Evolutionary conservation across 192 early-diverging fungal genomes (phyloP).

Genomic region (Phlyctochytrium bullatum): DNA sequence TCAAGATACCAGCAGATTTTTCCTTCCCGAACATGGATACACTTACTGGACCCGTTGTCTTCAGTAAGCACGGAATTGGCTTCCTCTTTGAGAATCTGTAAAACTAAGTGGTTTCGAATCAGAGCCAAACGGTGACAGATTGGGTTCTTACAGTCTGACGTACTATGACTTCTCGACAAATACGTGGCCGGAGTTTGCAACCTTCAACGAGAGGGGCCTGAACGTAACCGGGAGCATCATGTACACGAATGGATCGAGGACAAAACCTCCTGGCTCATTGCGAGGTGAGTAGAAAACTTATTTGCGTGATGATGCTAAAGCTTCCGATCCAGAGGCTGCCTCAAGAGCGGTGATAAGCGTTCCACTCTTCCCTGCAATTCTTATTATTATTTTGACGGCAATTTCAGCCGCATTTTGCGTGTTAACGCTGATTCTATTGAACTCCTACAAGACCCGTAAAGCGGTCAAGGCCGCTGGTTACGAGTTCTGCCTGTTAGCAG

Average conservation of each 20-base stretch:
- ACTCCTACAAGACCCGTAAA: no score
- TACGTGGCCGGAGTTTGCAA: not conserved
- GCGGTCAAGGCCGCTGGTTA: no score
- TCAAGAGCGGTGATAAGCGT: not conserved
- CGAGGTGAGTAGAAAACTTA: not conserved
- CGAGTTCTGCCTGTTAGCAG: not conserved
- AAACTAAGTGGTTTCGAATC: not conserved
- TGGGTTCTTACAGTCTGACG: not conserved
- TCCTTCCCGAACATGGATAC: conserved; percentile 1
- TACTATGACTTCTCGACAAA: not conserved
- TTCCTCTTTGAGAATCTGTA: not conserved
- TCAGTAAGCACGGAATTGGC: not conserved
- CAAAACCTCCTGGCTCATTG: not conserved
- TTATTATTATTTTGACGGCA: not conserved
- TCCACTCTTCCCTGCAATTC: not conserved
- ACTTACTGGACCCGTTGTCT: not conserved
- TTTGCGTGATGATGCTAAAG: not conserved
- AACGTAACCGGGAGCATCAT: not conserved
- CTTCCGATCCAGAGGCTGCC: not conserved
- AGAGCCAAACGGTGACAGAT: not conserved
- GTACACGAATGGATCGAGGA: not conserved
- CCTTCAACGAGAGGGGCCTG: not conserved
- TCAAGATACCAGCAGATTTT: not conserved
- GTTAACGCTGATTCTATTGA: no score
- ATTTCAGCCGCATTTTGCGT: not conserved